Conservation (phyloP, 371 early-diverging fungal genomes). For the Coemansia sp. region DNA sequence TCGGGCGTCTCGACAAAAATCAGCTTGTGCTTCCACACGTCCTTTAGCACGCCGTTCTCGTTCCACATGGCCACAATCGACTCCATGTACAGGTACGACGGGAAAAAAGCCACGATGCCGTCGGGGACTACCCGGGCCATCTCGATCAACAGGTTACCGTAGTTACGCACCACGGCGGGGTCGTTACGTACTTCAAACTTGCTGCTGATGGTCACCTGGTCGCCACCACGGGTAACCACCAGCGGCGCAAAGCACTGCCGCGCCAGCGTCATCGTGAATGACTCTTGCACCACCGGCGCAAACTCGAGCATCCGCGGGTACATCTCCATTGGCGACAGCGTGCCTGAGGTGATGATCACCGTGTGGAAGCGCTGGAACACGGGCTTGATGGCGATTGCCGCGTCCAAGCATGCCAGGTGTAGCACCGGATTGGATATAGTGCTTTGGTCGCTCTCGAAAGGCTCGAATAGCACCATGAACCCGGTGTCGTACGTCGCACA, state of each 20-base stretch:
- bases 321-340: constrained; percentile 98
- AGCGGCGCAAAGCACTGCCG: constrained; percentile 95
- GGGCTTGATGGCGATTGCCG: constrained; percentile 95
- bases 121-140: constrained; percentile 96
- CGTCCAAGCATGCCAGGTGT: constrained; percentile 95
- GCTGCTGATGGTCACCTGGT: constrained; percentile 95
- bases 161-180: constrained; percentile 99
- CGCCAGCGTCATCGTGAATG: constrained; percentile 93
- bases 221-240: constrained; percentile 96
- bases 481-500: constrained; percentile 96
- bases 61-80: constrained; percentile 99
- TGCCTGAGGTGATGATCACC: constrained; percentile 99
- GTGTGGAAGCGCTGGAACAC: constrained; percentile 95
- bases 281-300: constrained; percentile 77
- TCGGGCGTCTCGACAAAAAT: constrained; percentile 99
- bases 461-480: constrained; percentile 97
- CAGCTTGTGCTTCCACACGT: constrained; percentile 96
- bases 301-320: constrained; percentile 98
- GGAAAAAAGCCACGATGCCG: constrained; percentile 99
- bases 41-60: constrained; percentile 92
- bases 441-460: constrained; percentile 91
- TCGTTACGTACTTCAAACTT: constrained; percentile 98
- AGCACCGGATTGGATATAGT: constrained; percentile 95
- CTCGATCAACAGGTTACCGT: constrained; percentile 97
- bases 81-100: constrained; percentile 99